Conservation (phyloP, 73 alveolate species). For the Paramecium bursaria region DNA sequence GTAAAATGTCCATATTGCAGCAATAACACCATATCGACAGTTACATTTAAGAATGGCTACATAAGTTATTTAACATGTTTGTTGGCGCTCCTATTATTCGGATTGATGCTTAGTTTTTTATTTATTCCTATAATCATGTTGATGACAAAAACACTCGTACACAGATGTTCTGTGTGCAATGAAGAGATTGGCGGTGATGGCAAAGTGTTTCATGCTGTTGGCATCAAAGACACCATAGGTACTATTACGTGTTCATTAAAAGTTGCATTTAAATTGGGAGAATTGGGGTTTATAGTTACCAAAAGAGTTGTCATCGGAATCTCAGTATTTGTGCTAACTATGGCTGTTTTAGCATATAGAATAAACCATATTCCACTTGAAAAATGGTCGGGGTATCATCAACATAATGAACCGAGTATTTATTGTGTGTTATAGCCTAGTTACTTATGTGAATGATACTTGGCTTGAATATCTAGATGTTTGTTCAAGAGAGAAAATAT, state of each 20-base stretch:
- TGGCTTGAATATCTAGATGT: constrained; percentile 32
- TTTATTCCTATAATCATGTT: constrained; percentile 21
- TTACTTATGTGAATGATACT: constrained; percentile 2
- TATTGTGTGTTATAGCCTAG: no score
- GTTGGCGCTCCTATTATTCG: constrained; percentile 9
- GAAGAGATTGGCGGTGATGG: constrained; percentile 64
- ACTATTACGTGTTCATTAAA: constrained; percentile 3
- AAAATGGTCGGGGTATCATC: constrained; percentile 46
- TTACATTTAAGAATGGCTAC: constrained; percentile 51
- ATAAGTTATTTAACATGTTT: constrained; percentile 51
- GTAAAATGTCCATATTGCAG: constrained; percentile 52
- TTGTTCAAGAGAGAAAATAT: constrained; percentile 38
- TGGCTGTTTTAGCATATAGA: constrained; percentile 45
- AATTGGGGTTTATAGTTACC: constrained; percentile 29
- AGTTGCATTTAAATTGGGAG: constrained; percentile 54
- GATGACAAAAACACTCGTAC: constrained; percentile 26
- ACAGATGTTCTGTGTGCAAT: constrained; percentile 62
- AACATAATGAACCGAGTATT: constrained; percentile 24
- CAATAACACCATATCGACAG: constrained; percentile 50
- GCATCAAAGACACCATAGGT: constrained; percentile 42
- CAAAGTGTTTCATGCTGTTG: constrained; percentile 46
- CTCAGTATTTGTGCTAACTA: background rate
- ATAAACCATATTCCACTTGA: background rate
- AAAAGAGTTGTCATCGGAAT: constrained; percentile 52
- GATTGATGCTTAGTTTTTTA: constrained; percentile 21